Evolutionary conservation across 768 basidiomycete genomes (phyloP).

Genomic region (Kwoniella mangroviensis): DNA sequence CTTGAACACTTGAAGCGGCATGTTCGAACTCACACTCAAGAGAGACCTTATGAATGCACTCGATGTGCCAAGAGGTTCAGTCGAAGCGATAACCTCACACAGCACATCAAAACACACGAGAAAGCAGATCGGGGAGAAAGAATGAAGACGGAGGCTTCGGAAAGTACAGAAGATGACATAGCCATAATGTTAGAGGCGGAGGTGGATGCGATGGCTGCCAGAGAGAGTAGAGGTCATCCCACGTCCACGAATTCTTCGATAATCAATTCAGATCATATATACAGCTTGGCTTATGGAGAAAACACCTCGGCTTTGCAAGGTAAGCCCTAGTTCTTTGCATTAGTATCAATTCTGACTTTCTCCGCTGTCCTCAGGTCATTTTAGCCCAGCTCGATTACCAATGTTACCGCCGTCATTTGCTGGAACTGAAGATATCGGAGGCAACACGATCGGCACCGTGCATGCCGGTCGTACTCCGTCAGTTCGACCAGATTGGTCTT

Average conservation of each 20-base stretch:
- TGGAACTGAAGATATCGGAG: not conserved
- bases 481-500: not conserved
- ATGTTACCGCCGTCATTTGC: slow-evolving; percentile 1
- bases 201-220: slow-evolving; percentile 47
- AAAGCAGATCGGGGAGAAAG: slow-evolving; percentile 56
- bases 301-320: not conserved
- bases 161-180: slow-evolving; percentile 44
- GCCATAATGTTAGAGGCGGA: slow-evolving; percentile 40
- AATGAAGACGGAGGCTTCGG: slow-evolving; percentile 42
- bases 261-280: not conserved
- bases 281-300: slow-evolving; percentile 1
- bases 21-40: slow-evolving; percentile 85
- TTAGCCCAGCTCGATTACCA: slow-evolving; percentile 3
- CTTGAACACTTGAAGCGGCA: slow-evolving; percentile 89
- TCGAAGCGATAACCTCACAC: slow-evolving; percentile 83
- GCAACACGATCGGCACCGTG: not conserved
- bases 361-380: not conserved
- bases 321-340: not conserved
- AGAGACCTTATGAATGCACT: slow-evolving; percentile 77
- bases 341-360: not conserved
- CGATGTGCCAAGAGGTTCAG: slow-evolving; percentile 81
- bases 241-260: not conserved
- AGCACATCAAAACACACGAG: slow-evolving; percentile 82
- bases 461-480: not conserved
- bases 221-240: slow-evolving; percentile 16